Evolutionary conservation across 2,329 filamentous ascomycete species (phyloP).

Genomic region (Cordyceps fumosorosea): DNA sequence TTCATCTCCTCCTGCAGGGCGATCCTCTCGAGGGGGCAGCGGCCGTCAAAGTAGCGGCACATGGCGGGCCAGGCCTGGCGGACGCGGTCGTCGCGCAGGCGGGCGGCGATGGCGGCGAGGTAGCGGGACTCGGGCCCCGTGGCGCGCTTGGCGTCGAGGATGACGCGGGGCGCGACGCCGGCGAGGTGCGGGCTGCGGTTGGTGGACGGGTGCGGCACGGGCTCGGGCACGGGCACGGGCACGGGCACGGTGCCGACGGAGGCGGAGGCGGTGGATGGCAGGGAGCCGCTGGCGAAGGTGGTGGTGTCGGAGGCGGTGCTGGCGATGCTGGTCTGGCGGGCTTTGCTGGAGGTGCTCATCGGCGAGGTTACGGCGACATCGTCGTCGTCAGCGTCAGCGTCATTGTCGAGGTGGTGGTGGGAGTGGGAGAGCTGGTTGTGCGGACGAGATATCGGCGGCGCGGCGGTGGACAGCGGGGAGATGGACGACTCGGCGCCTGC

Average conservation of each 20-base stretch:
- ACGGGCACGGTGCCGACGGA: slow-evolving; percentile 17
- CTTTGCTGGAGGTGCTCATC: slow-evolving; percentile 10
- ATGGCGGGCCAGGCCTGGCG: slow-evolving; percentile 65
- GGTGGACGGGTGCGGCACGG: slow-evolving; percentile 48
- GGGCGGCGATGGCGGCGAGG: slow-evolving; percentile 50
- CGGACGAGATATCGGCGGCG: not conserved
- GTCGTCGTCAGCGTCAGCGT: not conserved
- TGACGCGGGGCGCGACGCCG: slow-evolving; percentile 56
- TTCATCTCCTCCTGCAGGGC: slow-evolving; percentile 80
- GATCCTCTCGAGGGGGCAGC: slow-evolving; percentile 78
- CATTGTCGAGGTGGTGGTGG: not conserved
- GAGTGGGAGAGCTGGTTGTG: slow-evolving; percentile 5
- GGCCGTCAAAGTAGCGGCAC: slow-evolving; percentile 82
- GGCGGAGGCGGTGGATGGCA: slow-evolving; percentile 12
- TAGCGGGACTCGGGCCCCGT: slow-evolving; percentile 72
- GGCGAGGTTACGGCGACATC: slow-evolving; percentile 12
- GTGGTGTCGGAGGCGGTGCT: slow-evolving; percentile 12
- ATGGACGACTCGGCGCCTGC: slow-evolving; percentile 23
- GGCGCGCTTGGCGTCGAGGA: slow-evolving; percentile 72
- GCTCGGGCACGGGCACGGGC: slow-evolving; percentile 28
- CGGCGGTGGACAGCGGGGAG: not conserved
- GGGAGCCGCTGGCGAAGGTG: slow-evolving; percentile 7
- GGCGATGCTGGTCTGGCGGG: slow-evolving; percentile 17
- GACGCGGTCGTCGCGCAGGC: slow-evolving; percentile 50
- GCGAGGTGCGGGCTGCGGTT: slow-evolving; percentile 53